A percentile compares a stretch with the other conserved stretches of the same genome.
Evolutionary conservation across 345 rosid genomes (phyloP).

Genomic region (Brassica rapa): DNA sequence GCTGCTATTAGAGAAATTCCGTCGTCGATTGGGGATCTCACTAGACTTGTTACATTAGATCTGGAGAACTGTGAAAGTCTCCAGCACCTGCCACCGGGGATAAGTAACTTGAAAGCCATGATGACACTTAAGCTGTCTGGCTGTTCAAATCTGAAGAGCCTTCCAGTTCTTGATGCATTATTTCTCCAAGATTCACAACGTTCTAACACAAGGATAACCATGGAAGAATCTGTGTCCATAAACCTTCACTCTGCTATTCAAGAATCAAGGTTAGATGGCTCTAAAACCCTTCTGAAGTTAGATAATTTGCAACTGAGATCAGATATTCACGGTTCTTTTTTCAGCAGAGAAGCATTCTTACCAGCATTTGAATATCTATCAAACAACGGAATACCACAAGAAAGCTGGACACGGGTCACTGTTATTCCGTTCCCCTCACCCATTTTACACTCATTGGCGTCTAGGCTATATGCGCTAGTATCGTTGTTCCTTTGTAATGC

Average conservation of each 20-base stretch:
- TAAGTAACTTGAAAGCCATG: neutral
- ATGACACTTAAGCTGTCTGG: constrained; percentile 14
- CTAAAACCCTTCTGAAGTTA: neutral
- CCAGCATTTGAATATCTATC: neutral
- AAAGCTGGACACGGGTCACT: neutral
- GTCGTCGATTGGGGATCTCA: neutral
- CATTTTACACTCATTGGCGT: constrained; percentile 14
- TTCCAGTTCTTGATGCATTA: neutral
- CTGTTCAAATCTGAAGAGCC: constrained; percentile 11
- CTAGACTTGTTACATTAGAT: constrained; percentile 28
- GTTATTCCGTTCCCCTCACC: neutral
- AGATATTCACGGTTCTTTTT: neutral
- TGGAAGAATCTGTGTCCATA: neutral
- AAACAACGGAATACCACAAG: neutral
- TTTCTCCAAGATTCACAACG: neutral
- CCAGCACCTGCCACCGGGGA: constrained; percentile 1
- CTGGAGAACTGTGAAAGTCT: constrained; percentile 24
- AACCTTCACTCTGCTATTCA: constrained; percentile 6
- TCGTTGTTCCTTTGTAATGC: constrained; percentile 13
- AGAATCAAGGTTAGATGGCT: constrained; percentile 9
- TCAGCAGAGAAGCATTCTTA: constrained; percentile 3
- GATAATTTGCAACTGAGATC: neutral
- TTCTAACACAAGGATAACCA: constrained; percentile 1
- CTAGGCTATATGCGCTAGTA: neutral
- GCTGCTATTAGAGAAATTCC: constrained; percentile 9